Evolutionary conservation across 352 stramenopile species (phyloP), one percentile per base, ranked within the genome.

Genomic region (Blastocystis sp.): DNA sequence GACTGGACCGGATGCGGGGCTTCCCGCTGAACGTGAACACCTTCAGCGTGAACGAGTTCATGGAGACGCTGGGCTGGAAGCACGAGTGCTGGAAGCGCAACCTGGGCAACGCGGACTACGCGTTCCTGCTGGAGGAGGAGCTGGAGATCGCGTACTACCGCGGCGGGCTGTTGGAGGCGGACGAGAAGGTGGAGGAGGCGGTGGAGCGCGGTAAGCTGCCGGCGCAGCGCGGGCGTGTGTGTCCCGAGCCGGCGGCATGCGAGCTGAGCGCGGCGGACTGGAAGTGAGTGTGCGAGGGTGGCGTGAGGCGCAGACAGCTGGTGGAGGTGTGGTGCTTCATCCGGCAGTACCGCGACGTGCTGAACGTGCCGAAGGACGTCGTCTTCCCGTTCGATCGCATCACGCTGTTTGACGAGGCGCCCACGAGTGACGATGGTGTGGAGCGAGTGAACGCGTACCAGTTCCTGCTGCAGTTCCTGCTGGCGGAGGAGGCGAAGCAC

Each of bases 1-100:
- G 14, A n/a, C 3, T 84, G 10, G 74, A 84, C 38, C 34, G 38
- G 54, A 45, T 84, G 14, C 52, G 66, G 14, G 74, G 74, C 19
- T 40, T 52, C 43, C n/a, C 74, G 10, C 48, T 59, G 7, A 84
- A 69, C 45, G 54, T 84, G 74, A 69, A 66, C 17, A 24, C 43
- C n/a, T 84, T 84, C 45, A 59, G 57, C n/a, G 66, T 84, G 74
- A 84, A 84, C 54, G 43, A 68, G 14, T 84, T 84, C 57, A 59
- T 84, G 74, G 10, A 40, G 57, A 68, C 38, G 19, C 24, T 84
- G 3, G 52, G 42, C 7, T 57, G 14, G 2, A 40, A 63, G 28
- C 10, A 84, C 45, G 24, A 1, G 17, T 3, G 19, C 3, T 84
- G 74, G 74, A 66, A 19, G 28, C 21, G 2, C 3, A 84, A 84